Conservation (phyloP, 2,329 filamentous ascomycete species). For the Xylariaceae sp. region DNA sequence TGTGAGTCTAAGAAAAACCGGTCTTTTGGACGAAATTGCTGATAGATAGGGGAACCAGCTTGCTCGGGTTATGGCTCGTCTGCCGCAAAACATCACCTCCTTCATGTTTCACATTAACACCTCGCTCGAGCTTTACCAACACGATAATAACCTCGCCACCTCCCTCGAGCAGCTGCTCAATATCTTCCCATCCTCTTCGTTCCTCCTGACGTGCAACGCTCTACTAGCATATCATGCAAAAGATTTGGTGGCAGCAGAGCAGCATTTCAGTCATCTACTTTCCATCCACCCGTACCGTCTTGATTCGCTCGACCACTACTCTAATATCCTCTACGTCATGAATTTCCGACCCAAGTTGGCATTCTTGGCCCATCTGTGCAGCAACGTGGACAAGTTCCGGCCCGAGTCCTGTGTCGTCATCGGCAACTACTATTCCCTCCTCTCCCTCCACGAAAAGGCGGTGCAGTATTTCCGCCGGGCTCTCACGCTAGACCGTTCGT, state of each 20-base stretch:
- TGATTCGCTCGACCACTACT: conserved; percentile 91
- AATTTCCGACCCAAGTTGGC: conserved; percentile 81
- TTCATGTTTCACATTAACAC: conserved; percentile 92
- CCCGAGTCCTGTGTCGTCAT: conserved; percentile 96
- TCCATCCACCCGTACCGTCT: conserved; percentile 70
- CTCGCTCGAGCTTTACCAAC: conserved; percentile 87
- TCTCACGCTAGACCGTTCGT: conserved; percentile 81
- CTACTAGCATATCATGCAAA: conserved; percentile 88
- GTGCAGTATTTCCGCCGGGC: conserved; percentile 97
- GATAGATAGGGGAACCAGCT: conserved; percentile 46
- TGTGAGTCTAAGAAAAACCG: conserved; percentile 44
- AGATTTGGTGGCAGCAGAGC: conserved; percentile 62
- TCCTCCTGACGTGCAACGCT: conserved; percentile 84
- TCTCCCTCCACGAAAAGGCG: conserved; percentile 94
- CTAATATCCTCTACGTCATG: conserved; percentile 95
- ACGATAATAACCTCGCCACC: conserved; percentile 66
- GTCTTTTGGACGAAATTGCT: conserved; percentile 16
- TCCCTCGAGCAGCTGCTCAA: conserved; percentile 70
- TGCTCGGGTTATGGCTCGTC: conserved; percentile 61
- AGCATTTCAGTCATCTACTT: conserved; percentile 71
- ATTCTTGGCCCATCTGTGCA: conserved; percentile 86
- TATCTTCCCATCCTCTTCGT: conserved; percentile 84
- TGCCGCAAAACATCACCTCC: conserved; percentile 87
- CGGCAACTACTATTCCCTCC: conserved; percentile 92
- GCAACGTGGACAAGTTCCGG: conserved; percentile 87